Conservation (phyloP, 371 early-diverging fungal genomes). For the Syncephalis fuscata region DNA sequence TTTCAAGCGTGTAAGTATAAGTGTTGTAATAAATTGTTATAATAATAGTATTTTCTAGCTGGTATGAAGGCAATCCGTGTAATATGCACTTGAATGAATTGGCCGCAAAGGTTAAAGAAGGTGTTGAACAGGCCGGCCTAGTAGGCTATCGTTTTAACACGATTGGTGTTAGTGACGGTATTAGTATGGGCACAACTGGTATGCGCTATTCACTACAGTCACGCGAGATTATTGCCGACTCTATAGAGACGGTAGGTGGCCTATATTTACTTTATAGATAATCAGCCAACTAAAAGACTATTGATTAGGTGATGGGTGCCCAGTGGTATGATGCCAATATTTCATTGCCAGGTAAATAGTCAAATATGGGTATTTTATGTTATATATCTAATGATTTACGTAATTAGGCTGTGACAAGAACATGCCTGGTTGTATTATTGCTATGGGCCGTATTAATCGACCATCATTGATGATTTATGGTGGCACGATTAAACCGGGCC, state of each 20-base stretch:
- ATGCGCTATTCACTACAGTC: slow-evolving; percentile 94
- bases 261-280: not conserved
- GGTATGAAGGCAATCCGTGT: slow-evolving; percentile 98
- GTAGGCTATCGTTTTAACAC: slow-evolving; percentile 94
- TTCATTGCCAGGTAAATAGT: slow-evolving; percentile 48
- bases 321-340: slow-evolving; percentile 96
- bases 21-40: not conserved
- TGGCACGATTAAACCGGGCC: slow-evolving; percentile 72
- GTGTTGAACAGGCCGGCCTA: slow-evolving; percentile 72
- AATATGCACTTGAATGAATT: slow-evolving; percentile 96
- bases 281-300: not conserved
- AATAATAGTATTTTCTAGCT: slow-evolving; percentile 19
- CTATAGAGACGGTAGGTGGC: slow-evolving; percentile 77
- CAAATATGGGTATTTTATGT: not conserved
- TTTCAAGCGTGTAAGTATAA: slow-evolving; percentile 65
- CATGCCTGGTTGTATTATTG: slow-evolving; percentile 95
- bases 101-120: slow-evolving; percentile 74
- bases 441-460: slow-evolving; percentile 88
- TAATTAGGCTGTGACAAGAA: slow-evolving; percentile 84
- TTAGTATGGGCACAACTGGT: slow-evolving; percentile 89
- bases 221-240: slow-evolving; percentile 95
- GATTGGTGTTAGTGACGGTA: slow-evolving; percentile 93
- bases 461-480: slow-evolving; percentile 92
- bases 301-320: slow-evolving; percentile 60
- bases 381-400: slow-evolving; percentile 10